Evolutionary conservation across 371 early-diverging fungal species (phyloP).

Genomic region (Circinella minor): DNA sequence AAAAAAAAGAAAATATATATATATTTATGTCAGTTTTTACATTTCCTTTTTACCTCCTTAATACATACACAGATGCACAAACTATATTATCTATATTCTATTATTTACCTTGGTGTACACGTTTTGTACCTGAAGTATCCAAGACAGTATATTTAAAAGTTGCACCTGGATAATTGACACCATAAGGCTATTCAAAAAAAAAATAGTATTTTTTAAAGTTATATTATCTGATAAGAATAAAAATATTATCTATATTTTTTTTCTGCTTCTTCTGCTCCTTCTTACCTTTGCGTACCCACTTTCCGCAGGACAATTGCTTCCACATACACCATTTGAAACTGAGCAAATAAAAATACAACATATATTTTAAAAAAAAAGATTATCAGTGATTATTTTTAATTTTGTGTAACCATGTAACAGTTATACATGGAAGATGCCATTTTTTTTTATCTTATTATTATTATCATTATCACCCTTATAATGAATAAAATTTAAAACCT

Average conservation of each 20-base stretch:
- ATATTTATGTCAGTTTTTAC: background rate
- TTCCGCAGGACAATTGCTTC: conserved; percentile 55
- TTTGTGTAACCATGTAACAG: background rate
- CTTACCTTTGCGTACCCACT: conserved; percentile 11
- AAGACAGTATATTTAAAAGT: conserved; percentile 85
- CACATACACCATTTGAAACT: conserved; percentile 81
- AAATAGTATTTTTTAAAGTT: too few relatives aligned
- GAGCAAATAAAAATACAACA: background rate
- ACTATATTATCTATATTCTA: too few relatives aligned
- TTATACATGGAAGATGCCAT: too few relatives aligned
- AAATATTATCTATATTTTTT: conserved; percentile 4
- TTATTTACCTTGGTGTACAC: conserved; percentile 69
- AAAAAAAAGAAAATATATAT: too few relatives aligned
- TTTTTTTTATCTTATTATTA: too few relatives aligned
- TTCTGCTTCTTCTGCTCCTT: conserved; percentile 9
- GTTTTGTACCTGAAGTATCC: conserved; percentile 77
- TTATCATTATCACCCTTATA: too few relatives aligned
- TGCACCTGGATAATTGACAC: conserved; percentile 83
- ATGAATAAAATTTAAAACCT: too few relatives aligned
- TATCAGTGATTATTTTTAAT: background rate
- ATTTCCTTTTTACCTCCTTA: too few relatives aligned
- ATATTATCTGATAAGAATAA: too few relatives aligned
- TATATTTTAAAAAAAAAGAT: too few relatives aligned
- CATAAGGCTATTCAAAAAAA: conserved; percentile 61
- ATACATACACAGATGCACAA: too few relatives aligned